A percentile compares a stretch with the other conserved stretches of the same genome.
phyloP scores from a whole-genome alignment of 164 flowering plant species.

The grape (Vitis vinifera) region ASM3070453v1 NC_081812.1:18078501-18079000 shows the following conservation, averaged over 20 bases:
- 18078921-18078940: no score
- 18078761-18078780: background rate
- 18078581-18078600: background rate
- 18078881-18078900: no score
- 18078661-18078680: background rate
- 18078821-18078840: no score
- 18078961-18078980: no score
- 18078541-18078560: slow-evolving; percentile 20
- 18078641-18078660: background rate
- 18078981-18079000: no score
- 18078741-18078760: background rate
- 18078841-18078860: no score
- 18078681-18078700: background rate
- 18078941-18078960: no score
- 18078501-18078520: slow-evolving; percentile 96
- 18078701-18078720: background rate
- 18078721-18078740: background rate
- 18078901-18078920: no score
- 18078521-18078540: slow-evolving; percentile 94
- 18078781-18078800: no score
- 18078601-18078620: background rate
- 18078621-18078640: background rate
- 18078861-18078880: no score
- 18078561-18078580: slow-evolving; percentile 9
- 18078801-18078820: no score